Percentiles rank a stretch among this genome's conserved stretches.
phyloP scores from a whole-genome alignment of 1,139 yeast genomes.

The Tardiomyces depauwii region DNA sequence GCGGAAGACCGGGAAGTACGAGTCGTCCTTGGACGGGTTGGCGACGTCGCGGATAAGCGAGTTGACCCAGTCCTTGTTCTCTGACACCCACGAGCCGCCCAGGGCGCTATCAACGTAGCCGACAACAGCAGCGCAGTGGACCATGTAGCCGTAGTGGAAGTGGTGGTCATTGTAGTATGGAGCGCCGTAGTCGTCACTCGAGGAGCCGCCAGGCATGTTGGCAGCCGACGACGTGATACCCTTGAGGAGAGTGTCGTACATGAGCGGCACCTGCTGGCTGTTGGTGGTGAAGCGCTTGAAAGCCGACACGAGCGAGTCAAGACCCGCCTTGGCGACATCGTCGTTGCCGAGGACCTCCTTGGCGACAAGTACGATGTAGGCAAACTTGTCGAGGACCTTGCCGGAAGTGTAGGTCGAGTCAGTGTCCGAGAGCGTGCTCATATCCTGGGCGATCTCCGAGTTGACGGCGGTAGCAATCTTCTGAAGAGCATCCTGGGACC shows the following conservation, averaged over 20 bases:
- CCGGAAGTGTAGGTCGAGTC: slow-evolving; percentile 56
- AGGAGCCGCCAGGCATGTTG: slow-evolving; percentile 34
- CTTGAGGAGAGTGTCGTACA: slow-evolving; percentile 55
- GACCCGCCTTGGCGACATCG: slow-evolving; percentile 36
- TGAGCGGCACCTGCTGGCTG: slow-evolving; percentile 45
- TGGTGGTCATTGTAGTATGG: slow-evolving; percentile 68
- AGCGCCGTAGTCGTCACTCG: slow-evolving; percentile 53
- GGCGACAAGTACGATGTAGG: slow-evolving; percentile 55
- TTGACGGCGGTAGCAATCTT: slow-evolving; percentile 46
- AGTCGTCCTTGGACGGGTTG: slow-evolving; percentile 51
- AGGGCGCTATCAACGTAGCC: slow-evolving; percentile 48
- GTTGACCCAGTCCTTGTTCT: slow-evolving; percentile 56
- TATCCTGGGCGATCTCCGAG: slow-evolving; percentile 46
- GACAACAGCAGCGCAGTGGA: slow-evolving; percentile 67
- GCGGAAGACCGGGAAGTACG: slow-evolving; percentile 64
- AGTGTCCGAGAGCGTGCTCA: slow-evolving; percentile 36
- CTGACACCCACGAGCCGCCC: slow-evolving; percentile 55
- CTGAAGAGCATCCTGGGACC: slow-evolving; percentile 40
- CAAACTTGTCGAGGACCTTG: slow-evolving; percentile 64
- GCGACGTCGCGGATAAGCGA: slow-evolving; percentile 63
- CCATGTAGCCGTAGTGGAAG: slow-evolving; percentile 66
- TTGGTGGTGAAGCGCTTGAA: slow-evolving; percentile 39
- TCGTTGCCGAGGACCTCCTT: slow-evolving; percentile 48
- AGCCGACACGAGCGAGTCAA: slow-evolving; percentile 42
- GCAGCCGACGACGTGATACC: slow-evolving; percentile 62